Base-by-base conservation (phyloP, 192 early-diverging fungal species). In the Coemansia sp. region DNA sequence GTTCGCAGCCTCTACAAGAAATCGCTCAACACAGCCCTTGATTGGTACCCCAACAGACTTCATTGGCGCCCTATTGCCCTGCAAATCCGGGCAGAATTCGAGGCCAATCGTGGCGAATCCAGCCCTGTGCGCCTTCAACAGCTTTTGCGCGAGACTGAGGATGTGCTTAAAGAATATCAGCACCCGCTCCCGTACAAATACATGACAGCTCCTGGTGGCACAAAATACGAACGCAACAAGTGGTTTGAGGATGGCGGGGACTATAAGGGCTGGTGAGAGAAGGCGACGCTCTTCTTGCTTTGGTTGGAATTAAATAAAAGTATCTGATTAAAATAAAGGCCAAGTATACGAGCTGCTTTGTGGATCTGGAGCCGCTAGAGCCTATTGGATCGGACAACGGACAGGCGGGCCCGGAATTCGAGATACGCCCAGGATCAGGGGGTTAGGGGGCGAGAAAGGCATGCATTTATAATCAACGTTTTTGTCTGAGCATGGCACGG, bases 11-110 rank as follows among this genome's bases (percentile, higher is more conserved):
- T 97, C 48, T 97, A 95, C 87, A 86, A 85, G 71, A 84, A 88
- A 45, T 88, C 92, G 14, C 88, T 97, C 45, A 86, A 88, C 69
- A 84, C 88, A 30, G 84, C 90, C 14, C 76, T 85, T 50, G 92
- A 96, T 82, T 97, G 95, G 95, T 91, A 91, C 77, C 91, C 91
- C 68, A 86, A 90, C 70, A 87, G 90, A 50, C 70, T 72, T 40
- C 74, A 89, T 45, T 92, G 81, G 85, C 87, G 95, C 38, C 85
- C 90, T 59, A 92, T 92, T 77, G 85, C 89, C 40, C 59, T 95
- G 61, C 84, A 91, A 57, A 92, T 97, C 74, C 84, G 95, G 33
- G 84, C 85, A 28, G 77, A 87, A 64, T 97, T 97, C 64, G 94
- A 96, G 63, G 82, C 77, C 44, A 94, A 93, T 74, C 86, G 85